Base-by-base conservation (phyloP, 2,329 filamentous ascomycete genomes). In the Claviceps maximensis region DNA sequence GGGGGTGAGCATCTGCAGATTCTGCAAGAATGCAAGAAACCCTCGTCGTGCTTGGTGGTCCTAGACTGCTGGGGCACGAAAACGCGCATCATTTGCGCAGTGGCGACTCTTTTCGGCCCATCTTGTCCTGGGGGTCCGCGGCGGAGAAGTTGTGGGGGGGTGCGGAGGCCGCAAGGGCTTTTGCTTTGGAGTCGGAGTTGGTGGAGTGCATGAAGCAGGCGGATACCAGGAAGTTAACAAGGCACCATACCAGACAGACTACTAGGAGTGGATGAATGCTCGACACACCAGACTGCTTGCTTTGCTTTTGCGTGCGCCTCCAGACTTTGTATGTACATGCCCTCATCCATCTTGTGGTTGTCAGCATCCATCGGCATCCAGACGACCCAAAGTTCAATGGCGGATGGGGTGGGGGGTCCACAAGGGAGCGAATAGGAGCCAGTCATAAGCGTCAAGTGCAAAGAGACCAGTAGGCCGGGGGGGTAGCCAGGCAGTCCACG, bases 71-170 rank as follows among this genome's bases (percentile, higher is more conserved):
- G 23, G 23, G 5, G 27, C 31, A 36, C 21, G 42, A 27, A 36
- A 29, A 27, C 45, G 29, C 27, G 29, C 49, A 50, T 50, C n/a
- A 36, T 48, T 23, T 19, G 23, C n/a, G 15, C 40, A 29, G 48
- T 49, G 52, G 51, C 54, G 33, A 50, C 52, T 36, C 54, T 33
- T 51, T 54, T 54, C 54, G 54, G 54, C 49, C 54, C 54, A 55
- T 55, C 51, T 49, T 38, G 52, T 51, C 48, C 38, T 50, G 29
- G 42, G 23, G 44, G 45, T 15, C 46, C 29, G 27, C 45, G 45
- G 33, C 44, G 52, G 53, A 51, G 49, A 42, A 31, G 52, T 46
- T 47, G 48, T 51, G 54, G 54, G 51, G 54, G 54, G 51, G 54
- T 55, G 54, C 47, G 54, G 54, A 53, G 54, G 40, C 48, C n/a